Evolutionary conservation across 352 stramenopile species (phyloP).

Genomic region (Blastocystis sp.): DNA sequence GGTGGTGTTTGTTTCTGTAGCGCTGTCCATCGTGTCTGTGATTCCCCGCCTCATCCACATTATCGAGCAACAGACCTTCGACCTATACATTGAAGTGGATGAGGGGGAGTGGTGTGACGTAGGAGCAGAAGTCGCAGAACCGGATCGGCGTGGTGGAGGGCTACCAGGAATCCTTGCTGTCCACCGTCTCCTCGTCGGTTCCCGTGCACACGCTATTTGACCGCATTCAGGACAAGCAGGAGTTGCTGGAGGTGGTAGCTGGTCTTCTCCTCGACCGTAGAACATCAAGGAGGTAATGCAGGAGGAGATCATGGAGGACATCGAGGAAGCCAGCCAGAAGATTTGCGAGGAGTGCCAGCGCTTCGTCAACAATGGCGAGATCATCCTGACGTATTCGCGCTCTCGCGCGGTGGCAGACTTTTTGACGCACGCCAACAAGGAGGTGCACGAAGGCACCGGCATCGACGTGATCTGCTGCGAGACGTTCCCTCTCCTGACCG

Average conservation of each 20-base stretch:
- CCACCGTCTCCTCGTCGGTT: background rate
- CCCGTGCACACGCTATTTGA: conserved; percentile 8
- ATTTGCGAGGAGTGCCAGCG: background rate
- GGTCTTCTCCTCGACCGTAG: background rate
- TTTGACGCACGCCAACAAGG: background rate
- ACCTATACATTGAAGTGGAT: conserved; percentile 2
- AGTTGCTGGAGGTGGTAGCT: background rate
- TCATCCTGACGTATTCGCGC: conserved; percentile 36
- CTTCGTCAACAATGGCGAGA: conserved; percentile 40
- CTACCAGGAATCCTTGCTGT: conserved; percentile 1
- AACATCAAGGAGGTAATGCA: conserved; percentile 24
- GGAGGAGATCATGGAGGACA: conserved; percentile 46
- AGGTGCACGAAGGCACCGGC: background rate
- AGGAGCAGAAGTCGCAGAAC: background rate
- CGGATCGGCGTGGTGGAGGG: background rate
- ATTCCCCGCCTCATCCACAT: conserved; percentile 47
- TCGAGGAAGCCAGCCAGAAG: conserved; percentile 14
- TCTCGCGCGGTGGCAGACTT: conserved; percentile 21
- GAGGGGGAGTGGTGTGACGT: background rate
- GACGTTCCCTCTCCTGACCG: conserved; percentile 1
- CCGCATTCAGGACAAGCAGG: background rate
- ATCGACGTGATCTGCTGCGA: conserved; percentile 55
- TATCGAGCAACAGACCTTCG: background rate
- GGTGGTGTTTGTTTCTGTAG: background rate
- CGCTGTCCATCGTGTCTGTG: conserved; percentile 30